Base-by-base conservation (phyloP, 257 asterid species). In the Oldenlandia corymbosa region DNA sequence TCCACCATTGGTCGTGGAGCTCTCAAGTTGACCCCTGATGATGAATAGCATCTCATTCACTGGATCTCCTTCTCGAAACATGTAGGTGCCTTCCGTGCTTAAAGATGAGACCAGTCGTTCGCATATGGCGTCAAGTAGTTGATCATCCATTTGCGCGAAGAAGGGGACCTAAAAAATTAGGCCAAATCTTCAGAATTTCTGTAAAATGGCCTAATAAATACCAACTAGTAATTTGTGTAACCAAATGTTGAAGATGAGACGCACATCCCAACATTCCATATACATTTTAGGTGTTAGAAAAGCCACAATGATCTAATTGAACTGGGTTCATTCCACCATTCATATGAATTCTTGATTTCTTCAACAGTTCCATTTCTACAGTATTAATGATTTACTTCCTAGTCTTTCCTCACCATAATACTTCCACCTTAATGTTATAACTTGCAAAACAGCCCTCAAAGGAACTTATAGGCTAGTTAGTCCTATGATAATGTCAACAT, bases 1-100 rank as follows among this genome's bases (percentile, higher is more conserved):
- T 31, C 98, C 97, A 0, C 98, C 99, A 59, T 89, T 82, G 13
- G 99, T 87, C 0, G 97, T 92, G 42, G 95, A 85, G 84, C 97
- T 92, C 67, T 89, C 95, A 60, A 92, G 74, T 27, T 82, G 91
- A 30, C 98, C 98, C 36, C 97, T 76, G 58, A 92, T 92, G 74
- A 92, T 73, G 77, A 92, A 92, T 4, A 87, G 68, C 96, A 92
- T 89, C 83, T 85, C 99, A 32, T 79, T 78, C 27, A 89, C 99
- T 0, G 95, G 99, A 72, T 89, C 99, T 6, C 81, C 99, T 67
- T 92, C 99, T 21, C 87, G 77, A 3, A 87, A 87, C 16, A 87
- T 72, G 72, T 78, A 85, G 73, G 88, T 84, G 31, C 80, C 85
- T 39, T 77, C 79, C 16, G 95, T 92, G 74, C 96, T 85, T 76